Evolutionary conservation across 192 early-diverging fungal genomes (phyloP), one percentile per base, ranked within the genome.

Genomic region (Gryganskiella cystojenkinii): DNA sequence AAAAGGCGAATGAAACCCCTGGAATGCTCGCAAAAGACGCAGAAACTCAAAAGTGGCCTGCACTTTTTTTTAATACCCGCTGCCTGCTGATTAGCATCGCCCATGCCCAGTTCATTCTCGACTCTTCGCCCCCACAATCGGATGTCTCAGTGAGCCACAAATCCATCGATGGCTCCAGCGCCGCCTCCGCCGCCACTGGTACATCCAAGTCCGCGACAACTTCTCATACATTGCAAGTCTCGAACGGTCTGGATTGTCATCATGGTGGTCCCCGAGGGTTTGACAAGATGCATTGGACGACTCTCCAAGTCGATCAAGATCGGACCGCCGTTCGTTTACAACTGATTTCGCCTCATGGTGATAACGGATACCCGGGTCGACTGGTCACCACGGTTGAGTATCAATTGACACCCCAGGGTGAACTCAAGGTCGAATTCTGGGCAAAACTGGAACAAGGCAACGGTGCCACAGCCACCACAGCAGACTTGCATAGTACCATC

Each of bases 211-310:
- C 44, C 44, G 3, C 14, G 11, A 52, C 50, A 14, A 55, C 53
- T 13, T 57, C 33, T 0, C 92, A 91, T 64, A 24, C 58, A 1
- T 78, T 95, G 20, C 69, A 84, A 1, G 70, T 86, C 46, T 94
- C 88, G 61, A 91, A 95, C 61, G 91, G 91, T 4, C 80, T 84
- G 11, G 94, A 96, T 56, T 80, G 81, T 5, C 89, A 95, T n/a
- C 96, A 98, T 57, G 95, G 95, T 54, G 95, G 95, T 1, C 45
- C 73, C 6, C 24, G 66, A 0, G 94, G 94, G 1, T 95, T 94
- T 63, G 94, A 96, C 84, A 92, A 93, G 63, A 67, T 83, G 44
- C 52, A 89, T 2, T 97, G 91, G 88, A 43, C 49, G 3, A 86
- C 73, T 1, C 42, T 81, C 24, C 34, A 90, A 4, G 14, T 84